Conservation (phyloP, 805 yeast species). For the Scheffersomyces spartinae region DNA sequence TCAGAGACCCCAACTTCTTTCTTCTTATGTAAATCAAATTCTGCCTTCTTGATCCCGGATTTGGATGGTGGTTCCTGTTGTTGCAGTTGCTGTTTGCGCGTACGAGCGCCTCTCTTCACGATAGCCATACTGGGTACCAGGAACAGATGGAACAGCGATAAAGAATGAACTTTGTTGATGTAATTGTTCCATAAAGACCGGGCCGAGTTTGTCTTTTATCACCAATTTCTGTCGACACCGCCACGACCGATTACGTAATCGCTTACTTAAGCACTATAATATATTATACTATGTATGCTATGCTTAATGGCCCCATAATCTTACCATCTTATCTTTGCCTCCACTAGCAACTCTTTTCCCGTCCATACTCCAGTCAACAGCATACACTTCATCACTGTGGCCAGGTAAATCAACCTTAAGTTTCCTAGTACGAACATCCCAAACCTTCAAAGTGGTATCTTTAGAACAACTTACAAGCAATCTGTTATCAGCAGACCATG, state of each 20-base stretch:
- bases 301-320: slow-evolving; percentile 76
- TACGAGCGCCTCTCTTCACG: slow-evolving; percentile 63
- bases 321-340: slow-evolving; percentile 89
- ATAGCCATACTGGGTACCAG: slow-evolving; percentile 50
- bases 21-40: slow-evolving; percentile 77
- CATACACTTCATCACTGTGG: slow-evolving; percentile 89
- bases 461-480: slow-evolving; percentile 87
- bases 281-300: too few relatives aligned
- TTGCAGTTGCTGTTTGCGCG: slow-evolving; percentile 32
- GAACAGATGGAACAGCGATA: too few relatives aligned
- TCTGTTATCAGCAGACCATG: slow-evolving; percentile 95
- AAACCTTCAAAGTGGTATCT: slow-evolving; percentile 90
- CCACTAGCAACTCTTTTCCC: slow-evolving; percentile 94
- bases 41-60: slow-evolving; percentile 67
- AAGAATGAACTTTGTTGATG: too few relatives aligned
- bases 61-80: slow-evolving; percentile 45
- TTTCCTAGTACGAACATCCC: slow-evolving; percentile 87
- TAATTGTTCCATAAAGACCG: too few relatives aligned
- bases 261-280: too few relatives aligned
- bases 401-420: slow-evolving; percentile 88
- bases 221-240: too few relatives aligned
- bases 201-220: too few relatives aligned
- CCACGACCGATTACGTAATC: too few relatives aligned
- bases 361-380: slow-evolving; percentile 97
- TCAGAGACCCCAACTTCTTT: slow-evolving; percentile 98